Conservation (phyloP, 345 rosid genomes). For the Bruguiera sexangula region DNA sequence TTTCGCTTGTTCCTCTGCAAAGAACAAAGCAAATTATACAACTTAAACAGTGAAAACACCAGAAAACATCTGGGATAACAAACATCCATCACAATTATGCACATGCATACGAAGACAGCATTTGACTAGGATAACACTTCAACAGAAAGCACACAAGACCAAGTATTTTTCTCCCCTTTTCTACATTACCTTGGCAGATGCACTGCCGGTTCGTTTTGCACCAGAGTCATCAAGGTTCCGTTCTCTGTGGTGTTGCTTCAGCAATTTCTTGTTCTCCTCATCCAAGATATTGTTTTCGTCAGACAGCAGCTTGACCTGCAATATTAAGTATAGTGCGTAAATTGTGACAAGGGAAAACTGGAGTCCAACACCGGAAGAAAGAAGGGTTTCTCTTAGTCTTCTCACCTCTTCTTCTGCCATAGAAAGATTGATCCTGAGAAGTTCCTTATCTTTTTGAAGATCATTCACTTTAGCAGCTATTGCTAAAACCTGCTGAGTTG, state of each 20-base stretch:
- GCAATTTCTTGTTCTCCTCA: conserved; percentile 42
- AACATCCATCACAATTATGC: background rate
- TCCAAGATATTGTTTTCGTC: conserved; percentile 50
- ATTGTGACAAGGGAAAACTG: background rate
- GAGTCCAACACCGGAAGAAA: conserved; percentile 1
- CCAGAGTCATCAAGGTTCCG: conserved; percentile 40
- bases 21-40: conserved; percentile 7
- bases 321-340: conserved; percentile 2
- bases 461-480: conserved; percentile 40
- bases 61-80: background rate
- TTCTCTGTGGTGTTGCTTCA: conserved; percentile 39
- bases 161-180: background rate
- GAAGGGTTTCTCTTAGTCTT: background rate
- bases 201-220: conserved; percentile 39
- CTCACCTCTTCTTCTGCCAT: conserved; percentile 74
- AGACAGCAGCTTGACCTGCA: conserved; percentile 49
- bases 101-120: background rate
- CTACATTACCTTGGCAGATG: conserved; percentile 52
- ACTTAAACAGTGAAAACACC: background rate
- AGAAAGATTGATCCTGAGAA: conserved; percentile 49
- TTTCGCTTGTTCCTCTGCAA: conserved; percentile 62
- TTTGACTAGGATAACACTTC: background rate
- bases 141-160: background rate
- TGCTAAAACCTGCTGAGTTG: conserved; percentile 41
- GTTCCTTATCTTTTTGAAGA: conserved; percentile 50